Evolutionary conservation across 176 grass and related monocot species (phyloP).

Genomic region (Ensete ventricosum): DNA sequence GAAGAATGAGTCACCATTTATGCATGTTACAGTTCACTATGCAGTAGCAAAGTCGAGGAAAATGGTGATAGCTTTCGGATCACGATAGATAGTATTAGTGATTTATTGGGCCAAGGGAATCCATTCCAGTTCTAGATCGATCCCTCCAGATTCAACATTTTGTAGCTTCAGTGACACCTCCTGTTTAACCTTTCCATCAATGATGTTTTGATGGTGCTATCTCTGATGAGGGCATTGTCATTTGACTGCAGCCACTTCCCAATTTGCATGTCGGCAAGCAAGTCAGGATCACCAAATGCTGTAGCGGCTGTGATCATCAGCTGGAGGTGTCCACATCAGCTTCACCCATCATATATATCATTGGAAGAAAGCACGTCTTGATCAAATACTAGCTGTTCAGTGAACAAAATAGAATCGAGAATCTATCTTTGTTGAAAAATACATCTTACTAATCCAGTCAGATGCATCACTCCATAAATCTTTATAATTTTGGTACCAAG

Average conservation of each 20-base stretch:
- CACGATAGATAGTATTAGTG: neutral
- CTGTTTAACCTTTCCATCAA: conserved; percentile 15
- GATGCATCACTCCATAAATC: too few relatives aligned
- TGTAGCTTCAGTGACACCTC: conserved; percentile 7
- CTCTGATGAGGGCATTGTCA: conserved; percentile 14
- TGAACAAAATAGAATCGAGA: neutral
- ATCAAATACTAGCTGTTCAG: conserved; percentile 8
- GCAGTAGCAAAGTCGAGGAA: too few relatives aligned
- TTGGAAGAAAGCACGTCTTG: neutral
- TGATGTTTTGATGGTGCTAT: conserved; percentile 7
- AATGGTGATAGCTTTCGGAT: neutral
- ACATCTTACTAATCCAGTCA: neutral
- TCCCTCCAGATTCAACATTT: conserved; percentile 13
- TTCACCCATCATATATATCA: conserved; percentile 20
- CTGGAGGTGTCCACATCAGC: conserved; percentile 9
- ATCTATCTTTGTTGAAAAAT: neutral
- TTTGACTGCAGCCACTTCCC: conserved; percentile 18
- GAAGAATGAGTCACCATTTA: too few relatives aligned
- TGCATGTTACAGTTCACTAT: too few relatives aligned
- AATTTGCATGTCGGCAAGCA: conserved; percentile 11
- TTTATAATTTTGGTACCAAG: too few relatives aligned
- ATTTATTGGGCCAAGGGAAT: conserved; percentile 6
- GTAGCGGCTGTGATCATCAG: conserved; percentile 14
- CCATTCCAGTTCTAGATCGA: conserved; percentile 20
- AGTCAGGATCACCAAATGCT: conserved; percentile 8